Conservation (phyloP, 2,329 filamentous ascomycete species). For the Orbilia quercus region DNA sequence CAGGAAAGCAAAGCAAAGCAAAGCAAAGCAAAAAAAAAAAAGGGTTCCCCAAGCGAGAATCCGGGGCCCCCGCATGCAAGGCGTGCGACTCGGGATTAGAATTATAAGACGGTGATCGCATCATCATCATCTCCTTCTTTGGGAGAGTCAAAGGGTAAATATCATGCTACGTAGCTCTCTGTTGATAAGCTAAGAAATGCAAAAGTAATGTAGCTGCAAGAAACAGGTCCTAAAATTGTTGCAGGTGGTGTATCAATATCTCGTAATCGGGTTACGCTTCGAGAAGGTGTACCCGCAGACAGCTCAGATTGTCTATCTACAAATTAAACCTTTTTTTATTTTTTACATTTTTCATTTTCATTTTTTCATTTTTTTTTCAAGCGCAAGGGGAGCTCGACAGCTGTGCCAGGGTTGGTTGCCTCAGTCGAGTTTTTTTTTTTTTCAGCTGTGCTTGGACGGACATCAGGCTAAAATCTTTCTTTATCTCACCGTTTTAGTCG, state of each 20-base stretch:
- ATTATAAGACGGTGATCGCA: constrained; percentile 4
- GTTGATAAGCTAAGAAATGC: too few species aligned
- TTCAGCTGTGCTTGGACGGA: constrained; percentile 35
- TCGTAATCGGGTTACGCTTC: constrained; percentile 55
- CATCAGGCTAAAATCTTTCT: constrained; percentile 48
- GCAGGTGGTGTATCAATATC: constrained; percentile 30
- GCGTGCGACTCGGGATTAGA: constrained; percentile 49
- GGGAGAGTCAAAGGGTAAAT: too few species aligned
- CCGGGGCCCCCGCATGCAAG: constrained; percentile 55
- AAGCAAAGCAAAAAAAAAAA: too few species aligned
- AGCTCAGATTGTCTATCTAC: constrained; percentile 35
- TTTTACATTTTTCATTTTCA: neutral
- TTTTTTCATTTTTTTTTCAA: neutral
- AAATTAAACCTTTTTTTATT: constrained; percentile 29
- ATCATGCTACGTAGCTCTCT: constrained; percentile 21
- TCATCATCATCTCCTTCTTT: too few species aligned
- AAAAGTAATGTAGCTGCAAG: too few species aligned
- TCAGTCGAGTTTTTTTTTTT: neutral
- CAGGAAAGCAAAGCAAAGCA: too few species aligned
- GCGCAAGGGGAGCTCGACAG: constrained; percentile 33
- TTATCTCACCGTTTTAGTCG: constrained; percentile 39
- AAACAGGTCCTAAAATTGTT: constrained; percentile 6
- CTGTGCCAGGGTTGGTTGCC: constrained; percentile 20
- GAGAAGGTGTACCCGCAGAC: constrained; percentile 53
- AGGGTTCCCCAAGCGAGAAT: constrained; percentile 53